phyloP scores from a whole-genome alignment of 495 filamentous ascomycete species.

The Aspergillus baeticus region DNA sequence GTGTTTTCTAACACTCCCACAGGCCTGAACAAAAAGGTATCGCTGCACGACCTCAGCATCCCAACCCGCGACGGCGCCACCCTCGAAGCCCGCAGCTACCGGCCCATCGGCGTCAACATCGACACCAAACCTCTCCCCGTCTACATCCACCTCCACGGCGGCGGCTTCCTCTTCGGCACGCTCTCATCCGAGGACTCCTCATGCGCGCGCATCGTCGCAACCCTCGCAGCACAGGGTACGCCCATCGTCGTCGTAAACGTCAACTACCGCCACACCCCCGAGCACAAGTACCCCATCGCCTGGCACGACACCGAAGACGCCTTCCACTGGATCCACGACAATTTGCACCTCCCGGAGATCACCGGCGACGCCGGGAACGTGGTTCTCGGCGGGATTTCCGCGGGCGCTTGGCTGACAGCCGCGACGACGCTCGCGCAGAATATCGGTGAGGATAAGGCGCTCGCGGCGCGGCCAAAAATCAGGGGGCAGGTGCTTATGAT shows the following conservation, averaged over 20 bases:
- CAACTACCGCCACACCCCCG: conserved; percentile 49
- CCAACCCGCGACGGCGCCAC: conserved; percentile 38
- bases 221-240: conserved; percentile 14
- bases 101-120: conserved; percentile 22
- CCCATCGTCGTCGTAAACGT: conserved; percentile 43
- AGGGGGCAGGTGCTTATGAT: conserved; percentile 46
- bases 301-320: conserved; percentile 48
- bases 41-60: conserved; percentile 32
- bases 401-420: conserved; percentile 45
- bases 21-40: conserved; percentile 25
- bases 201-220: conserved; percentile 39
- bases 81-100: conserved; percentile 46
- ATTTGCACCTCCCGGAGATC: conserved; percentile 33
- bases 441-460: conserved; percentile 18
- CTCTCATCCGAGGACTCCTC: conserved; percentile 46
- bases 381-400: conserved; percentile 47
- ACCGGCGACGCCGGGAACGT: conserved; percentile 28
- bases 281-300: conserved; percentile 38
- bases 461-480: conserved; percentile 30
- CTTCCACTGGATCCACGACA: conserved; percentile 43
- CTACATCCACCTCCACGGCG: conserved; percentile 51
- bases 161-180: conserved; percentile 48
- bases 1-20: not conserved
- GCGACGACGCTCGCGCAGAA: conserved; percentile 34
- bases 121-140: conserved; percentile 38